These are phyloP conservation scores for Coriolopsis trogii DNA, from an alignment of 1,284 basidiomycete genomes.

Conservation along the genomic window DNA sequence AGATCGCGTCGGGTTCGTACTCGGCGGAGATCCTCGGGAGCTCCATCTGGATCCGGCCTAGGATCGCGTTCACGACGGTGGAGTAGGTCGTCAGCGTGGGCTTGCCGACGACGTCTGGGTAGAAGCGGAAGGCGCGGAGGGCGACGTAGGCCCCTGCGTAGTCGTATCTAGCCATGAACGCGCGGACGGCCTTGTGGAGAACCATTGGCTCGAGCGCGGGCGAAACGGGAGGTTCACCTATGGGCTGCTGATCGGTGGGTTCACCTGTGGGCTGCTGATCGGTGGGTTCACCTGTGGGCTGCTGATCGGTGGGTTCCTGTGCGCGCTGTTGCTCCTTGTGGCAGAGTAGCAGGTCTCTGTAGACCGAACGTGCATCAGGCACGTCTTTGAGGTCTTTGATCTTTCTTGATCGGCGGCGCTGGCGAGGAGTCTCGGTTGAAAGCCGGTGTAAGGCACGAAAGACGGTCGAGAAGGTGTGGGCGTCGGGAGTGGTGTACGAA, in stretches of 20 bases:
- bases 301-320: too few relatives aligned
- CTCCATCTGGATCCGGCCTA: conserved; percentile 24
- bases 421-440: conserved; percentile 28
- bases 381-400: conserved; percentile 18
- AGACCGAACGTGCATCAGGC: conserved; percentile 46
- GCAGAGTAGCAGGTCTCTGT: conserved; percentile 46
- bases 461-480: conserved; percentile 46
- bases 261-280: too few relatives aligned
- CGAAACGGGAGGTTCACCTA: conserved; percentile 15
- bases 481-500: conserved; percentile 40
- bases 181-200: conserved; percentile 44
- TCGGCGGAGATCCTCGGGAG: conserved; percentile 4
- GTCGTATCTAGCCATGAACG: conserved; percentile 46
- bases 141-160: conserved; percentile 48
- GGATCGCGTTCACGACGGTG: conserved; percentile 36
- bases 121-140: conserved; percentile 36
- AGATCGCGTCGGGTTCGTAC: conserved; percentile 9
- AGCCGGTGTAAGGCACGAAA: conserved; percentile 40
- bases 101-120: conserved; percentile 28
- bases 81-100: conserved; percentile 44
- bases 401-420: conserved; percentile 25
- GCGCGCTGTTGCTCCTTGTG: conserved; percentile 30
- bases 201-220: conserved; percentile 38
- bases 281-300: too few relatives aligned
- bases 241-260: conserved; percentile 26